Evolutionary conservation across 106 monocot species (phyloP).

Genomic region (Alisma plantagoaquatica): DNA sequence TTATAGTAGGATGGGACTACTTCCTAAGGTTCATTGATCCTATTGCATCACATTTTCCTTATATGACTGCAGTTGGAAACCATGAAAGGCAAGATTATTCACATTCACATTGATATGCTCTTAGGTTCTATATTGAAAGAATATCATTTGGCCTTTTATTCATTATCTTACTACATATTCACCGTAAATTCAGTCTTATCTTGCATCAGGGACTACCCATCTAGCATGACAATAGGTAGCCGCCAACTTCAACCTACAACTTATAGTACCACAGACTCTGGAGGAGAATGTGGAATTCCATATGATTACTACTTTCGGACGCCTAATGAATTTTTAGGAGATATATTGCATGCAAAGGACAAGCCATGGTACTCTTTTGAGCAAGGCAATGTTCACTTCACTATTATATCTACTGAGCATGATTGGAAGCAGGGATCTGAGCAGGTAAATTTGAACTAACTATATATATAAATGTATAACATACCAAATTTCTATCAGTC

Average conservation of each 20-base stretch:
- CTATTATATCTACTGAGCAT: constrained; percentile 16
- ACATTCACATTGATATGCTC: neutral
- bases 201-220: no score
- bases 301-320: constrained; percentile 14
- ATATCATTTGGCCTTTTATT: neutral
- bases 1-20: constrained; percentile 17
- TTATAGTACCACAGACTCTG: constrained; percentile 8
- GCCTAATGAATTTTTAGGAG: constrained; percentile 3
- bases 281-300: constrained; percentile 18
- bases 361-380: constrained; percentile 17
- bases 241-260: no score
- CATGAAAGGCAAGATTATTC: constrained; percentile 8
- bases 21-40: constrained; percentile 13
- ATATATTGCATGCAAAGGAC: no score
- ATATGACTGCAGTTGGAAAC: constrained; percentile 19
- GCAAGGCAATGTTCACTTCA: constrained; percentile 16
- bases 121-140: neutral
- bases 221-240: no score
- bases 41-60: constrained; percentile 14
- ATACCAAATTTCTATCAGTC: no score
- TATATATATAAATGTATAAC: neutral
- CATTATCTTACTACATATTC: neutral
- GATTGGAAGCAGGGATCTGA: constrained; percentile 4
- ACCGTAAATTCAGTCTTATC: no score
- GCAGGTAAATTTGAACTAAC: constrained; percentile 8